A percentile compares a stretch with the other conserved stretches of the same genome.
phyloP scores from a whole-genome alignment of 2,329 filamentous ascomycete species.

The Nannizziopsis arthrosporioides region DNA sequence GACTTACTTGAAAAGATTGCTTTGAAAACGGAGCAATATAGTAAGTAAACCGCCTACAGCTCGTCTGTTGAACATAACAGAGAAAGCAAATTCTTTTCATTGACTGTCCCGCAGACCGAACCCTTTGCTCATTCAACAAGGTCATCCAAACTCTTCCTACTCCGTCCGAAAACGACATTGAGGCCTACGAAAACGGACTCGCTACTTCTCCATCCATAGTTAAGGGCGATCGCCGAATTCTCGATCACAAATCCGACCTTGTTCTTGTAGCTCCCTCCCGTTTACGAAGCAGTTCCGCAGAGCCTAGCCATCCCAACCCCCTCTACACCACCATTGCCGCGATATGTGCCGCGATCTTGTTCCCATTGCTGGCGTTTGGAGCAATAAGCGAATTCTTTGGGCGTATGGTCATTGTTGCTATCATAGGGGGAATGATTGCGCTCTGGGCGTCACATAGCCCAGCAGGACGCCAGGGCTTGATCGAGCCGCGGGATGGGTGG shows the following conservation, averaged over 20 bases:
- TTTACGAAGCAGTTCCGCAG: not conserved
- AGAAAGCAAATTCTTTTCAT: constrained; percentile 9
- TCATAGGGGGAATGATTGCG: constrained; percentile 41
- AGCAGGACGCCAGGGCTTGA: constrained; percentile 25
- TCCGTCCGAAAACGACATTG: constrained; percentile 39
- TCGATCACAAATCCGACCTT: constrained; percentile 40
- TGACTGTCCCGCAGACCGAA: constrained; percentile 24
- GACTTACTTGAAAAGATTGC: constrained; percentile 45
- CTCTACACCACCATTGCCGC: constrained; percentile 35
- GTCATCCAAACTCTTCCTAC: constrained; percentile 36
- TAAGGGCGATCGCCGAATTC: constrained; percentile 41
- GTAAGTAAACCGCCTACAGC: constrained; percentile 29
- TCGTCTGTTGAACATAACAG: not conserved
- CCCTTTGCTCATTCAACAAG: constrained; percentile 37
- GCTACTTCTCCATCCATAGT: constrained; percentile 40
- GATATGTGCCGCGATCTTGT: constrained; percentile 42
- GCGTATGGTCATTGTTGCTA: constrained; percentile 46
- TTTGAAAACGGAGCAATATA: constrained; percentile 51
- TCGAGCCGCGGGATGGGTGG: constrained; percentile 32
- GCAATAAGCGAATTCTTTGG: constrained; percentile 47
- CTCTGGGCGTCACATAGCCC: constrained; percentile 30
- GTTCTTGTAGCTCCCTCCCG: constrained; percentile 21
- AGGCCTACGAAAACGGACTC: constrained; percentile 45
- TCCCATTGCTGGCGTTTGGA: constrained; percentile 48
- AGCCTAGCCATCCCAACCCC: constrained; percentile 14